Base-by-base conservation (phyloP, 805 yeast species). In the Debaryomyces tyrocola region DNA sequence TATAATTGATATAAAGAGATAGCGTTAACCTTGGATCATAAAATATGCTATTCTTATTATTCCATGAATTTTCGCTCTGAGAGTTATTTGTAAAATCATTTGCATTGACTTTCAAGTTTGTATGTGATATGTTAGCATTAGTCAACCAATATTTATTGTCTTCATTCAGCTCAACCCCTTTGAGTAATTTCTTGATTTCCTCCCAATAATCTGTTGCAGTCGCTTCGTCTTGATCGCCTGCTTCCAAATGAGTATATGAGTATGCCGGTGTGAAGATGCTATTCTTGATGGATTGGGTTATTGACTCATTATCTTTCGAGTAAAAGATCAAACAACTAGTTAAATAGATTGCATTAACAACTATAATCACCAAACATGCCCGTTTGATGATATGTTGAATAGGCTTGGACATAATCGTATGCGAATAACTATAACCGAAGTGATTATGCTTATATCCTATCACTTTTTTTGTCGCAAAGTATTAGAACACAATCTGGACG, bases 71-170 rank as follows among this genome's bases (percentile, higher is more conserved):
- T 8, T 40, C 35, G 20, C 49, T 48, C 9, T 41, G 42, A 2
- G 54, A 37, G n/a, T 50, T 52, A 18, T 43, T 40, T 12, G 57
- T 37, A 40, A 57, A 62, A 20, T 37, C 41, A 9, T 43, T 33
- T 3, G 60, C 55, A 10, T 53, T 41, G 8, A 62, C 43, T 9
- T 37, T 35, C 18, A 57, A 20, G 11, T 48, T 33, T n/a, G 57
- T 50, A 10, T 53, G 43, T 11, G 56, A 50, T 11, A 62, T 43
- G 4, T 50, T 53, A 18, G 64, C 60, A 36, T 62, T 48, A 12
- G 60, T 54, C 20, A 54, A 38, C 69, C 69, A 63, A 46, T 53
- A 64, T n/a, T 49, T 45, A 24, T 24, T 24, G 14, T 54, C 52
- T 12, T 50, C 49, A 17, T 60, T 51, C 11, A 43, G 14, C 18